A percentile compares a stretch with the other conserved stretches of the same genome.
phyloP scores from a whole-genome alignment of 345 rosid species.

The Lagerstroemia speciosa region DNA sequence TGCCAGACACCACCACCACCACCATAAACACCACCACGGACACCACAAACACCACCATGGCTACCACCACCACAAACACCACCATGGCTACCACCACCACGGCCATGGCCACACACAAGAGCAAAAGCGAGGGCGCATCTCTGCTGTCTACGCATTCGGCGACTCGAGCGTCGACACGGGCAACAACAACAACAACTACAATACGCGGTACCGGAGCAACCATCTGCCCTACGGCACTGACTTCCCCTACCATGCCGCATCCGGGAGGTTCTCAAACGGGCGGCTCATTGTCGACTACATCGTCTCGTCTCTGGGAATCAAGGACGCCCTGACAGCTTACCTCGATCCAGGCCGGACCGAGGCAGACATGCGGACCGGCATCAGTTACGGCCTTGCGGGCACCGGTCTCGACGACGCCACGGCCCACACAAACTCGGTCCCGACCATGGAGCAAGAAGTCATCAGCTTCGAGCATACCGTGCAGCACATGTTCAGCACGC shows the following conservation, averaged over 20 bases:
- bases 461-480: background rate
- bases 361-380: background rate
- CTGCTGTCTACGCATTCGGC: background rate
- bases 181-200: background rate
- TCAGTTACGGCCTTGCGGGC: background rate
- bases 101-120: no score
- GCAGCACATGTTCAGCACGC: background rate
- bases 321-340: background rate
- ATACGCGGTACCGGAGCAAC: background rate
- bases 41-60: no score
- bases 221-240: background rate
- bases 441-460: background rate
- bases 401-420: background rate
- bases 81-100: background rate
- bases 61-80: background rate
- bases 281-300: background rate
- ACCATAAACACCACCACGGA: background rate
- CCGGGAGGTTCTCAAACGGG: background rate
- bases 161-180: slow-evolving; percentile 3
- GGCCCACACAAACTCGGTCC: background rate
- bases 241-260: background rate
- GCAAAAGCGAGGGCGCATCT: background rate
- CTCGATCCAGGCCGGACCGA: background rate
- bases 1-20: background rate
- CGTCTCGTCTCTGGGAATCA: background rate